Evolutionary conservation across 2,329 filamentous ascomycete species (phyloP), one percentile per base, ranked within the genome.

Genomic region (Magnaporthiopsis incrustans): DNA sequence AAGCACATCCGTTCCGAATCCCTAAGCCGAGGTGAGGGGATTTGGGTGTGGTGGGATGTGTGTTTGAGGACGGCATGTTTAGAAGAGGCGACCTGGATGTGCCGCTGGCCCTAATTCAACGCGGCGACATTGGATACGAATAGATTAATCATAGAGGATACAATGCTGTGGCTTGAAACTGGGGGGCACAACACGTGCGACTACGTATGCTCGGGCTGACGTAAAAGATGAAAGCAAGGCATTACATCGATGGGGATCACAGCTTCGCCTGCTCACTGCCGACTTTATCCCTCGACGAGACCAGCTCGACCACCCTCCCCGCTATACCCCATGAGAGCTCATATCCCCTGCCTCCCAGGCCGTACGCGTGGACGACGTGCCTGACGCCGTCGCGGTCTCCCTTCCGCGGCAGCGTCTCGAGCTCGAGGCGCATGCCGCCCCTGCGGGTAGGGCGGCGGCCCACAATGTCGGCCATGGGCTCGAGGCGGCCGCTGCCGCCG

Each of bases 271-370:
- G 44, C 10, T 53, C 15, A n/a, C 44, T 14, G 22, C 44, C 33
- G 25, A 56, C 50, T 58, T 65, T 18, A 22, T 5, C 22, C 18
- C 12, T n/a, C 18, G 44, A 53, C 44, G 44, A 1, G 18, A 82
- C 75, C 67, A 83, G 69, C 26, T 70, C 69, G 3, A 74, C 71
- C 12, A 84, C 81, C 62, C 80, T 80, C 60, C 77, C 77, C 0
- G 84, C 85, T 7, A 87, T 78, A 0, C 85, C 85, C 82, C 84
- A 85, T 22, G 83, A 85, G 10, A 87, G 67, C 72, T 88, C 85
- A 68, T 80, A 87, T 0, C 85, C 85, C n/a, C 85, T 77, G 4
- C 85, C 85, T 4, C 83, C 85, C 26, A 83, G 78, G 0, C 85
- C 85, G 69, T 88, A 88, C 0, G 82, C 83, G 71, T 86, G 83